A percentile compares a stretch with the other conserved stretches of the same genome.
Conservation (phyloP, 2,329 filamentous ascomycete genomes). For the Trichoderma aggressivum region DNA sequence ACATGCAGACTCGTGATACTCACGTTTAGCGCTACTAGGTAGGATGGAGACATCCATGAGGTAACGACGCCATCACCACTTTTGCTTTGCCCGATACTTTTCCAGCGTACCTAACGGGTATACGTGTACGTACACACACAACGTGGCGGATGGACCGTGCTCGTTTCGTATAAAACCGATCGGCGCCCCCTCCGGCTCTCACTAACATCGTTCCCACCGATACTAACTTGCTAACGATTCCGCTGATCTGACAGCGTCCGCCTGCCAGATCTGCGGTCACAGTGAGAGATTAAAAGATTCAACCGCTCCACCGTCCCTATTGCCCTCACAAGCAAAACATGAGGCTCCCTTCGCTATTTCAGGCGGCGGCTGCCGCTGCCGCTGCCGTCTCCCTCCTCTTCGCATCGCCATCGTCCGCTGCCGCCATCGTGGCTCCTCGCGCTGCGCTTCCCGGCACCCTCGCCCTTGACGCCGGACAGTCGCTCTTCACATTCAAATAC, state of each 20-base stretch:
- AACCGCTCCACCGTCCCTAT: neutral
- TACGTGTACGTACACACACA: neutral
- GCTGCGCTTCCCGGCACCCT: constrained; percentile 16
- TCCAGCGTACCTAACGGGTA: neutral
- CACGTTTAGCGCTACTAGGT: neutral
- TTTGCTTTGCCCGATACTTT: neutral
- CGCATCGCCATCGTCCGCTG: constrained; percentile 12
- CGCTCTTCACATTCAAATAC: constrained; percentile 36
- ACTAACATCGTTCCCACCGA: neutral
- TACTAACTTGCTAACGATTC: neutral
- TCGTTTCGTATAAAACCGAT: constrained; percentile 5
- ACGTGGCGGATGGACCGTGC: neutral
- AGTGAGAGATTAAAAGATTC: constrained; percentile 15
- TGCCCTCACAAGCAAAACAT: neutral
- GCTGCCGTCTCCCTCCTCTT: constrained; percentile 8
- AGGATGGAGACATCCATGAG: neutral
- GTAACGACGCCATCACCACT: constrained; percentile 4
- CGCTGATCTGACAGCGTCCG: neutral
- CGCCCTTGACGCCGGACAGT: constrained; percentile 6
- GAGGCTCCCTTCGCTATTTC: constrained; percentile 14
- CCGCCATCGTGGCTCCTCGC: neutral
- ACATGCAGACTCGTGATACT: constrained; percentile 3
- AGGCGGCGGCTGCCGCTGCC: neutral
- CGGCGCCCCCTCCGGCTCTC: neutral
- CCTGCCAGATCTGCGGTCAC: constrained; percentile 10